Percentiles rank a stretch among this genome's conserved stretches.
These are phyloP conservation scores for Fraxinus greggii DNA, from an alignment of 305 asterid genomes.

Conservation along the genomic window DNA sequence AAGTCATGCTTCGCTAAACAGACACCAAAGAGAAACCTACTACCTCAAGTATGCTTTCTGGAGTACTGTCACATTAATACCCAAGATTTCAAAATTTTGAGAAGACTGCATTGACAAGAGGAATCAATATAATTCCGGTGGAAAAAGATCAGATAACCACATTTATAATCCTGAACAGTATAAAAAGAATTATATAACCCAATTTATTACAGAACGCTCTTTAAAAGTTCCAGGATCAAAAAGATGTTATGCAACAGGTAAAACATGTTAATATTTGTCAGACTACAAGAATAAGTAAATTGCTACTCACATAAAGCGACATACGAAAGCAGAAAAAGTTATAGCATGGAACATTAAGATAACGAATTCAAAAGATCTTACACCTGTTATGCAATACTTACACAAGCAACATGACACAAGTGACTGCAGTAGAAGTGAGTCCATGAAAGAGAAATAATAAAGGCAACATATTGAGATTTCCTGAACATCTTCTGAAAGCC, in stretches of 20 bases:
- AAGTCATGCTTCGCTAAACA: neutral
- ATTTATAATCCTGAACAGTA: neutral
- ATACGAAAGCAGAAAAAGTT: neutral
- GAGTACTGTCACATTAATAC: neutral
- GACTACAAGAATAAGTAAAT: neutral
- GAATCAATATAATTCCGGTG: neutral
- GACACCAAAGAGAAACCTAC: neutral
- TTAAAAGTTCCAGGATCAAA: neutral
- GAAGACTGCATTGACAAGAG: neutral
- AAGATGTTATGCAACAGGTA: neutral
- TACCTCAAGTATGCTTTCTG: neutral
- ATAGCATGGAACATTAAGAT: neutral
- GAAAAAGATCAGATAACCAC: neutral
- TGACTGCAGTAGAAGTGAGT: constrained; percentile 64
- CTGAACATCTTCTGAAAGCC: constrained; percentile 71
- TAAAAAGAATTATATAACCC: neutral
- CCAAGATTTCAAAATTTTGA: neutral
- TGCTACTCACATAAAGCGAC: neutral
- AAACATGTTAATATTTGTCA: neutral
- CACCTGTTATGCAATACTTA: constrained; percentile 39
- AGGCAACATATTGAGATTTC: constrained; percentile 83
- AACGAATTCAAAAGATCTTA: neutral
- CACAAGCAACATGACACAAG: constrained; percentile 81
- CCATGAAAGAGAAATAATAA: constrained; percentile 66
- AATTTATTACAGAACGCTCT: neutral